Base-by-base conservation (phyloP, 345 rosid species). In the Hibiscus mutabilis region DNA sequence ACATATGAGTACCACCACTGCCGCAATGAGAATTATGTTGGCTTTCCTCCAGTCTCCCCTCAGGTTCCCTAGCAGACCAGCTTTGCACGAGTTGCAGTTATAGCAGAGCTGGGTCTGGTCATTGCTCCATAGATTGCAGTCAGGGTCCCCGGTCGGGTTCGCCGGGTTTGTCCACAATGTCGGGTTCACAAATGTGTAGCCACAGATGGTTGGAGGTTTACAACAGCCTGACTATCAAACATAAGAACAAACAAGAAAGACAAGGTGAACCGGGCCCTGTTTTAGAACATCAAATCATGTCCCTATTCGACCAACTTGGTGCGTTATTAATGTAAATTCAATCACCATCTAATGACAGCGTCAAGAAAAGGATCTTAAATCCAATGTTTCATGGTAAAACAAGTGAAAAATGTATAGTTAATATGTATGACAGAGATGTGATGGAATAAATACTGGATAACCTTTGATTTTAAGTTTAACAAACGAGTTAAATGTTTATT, bases 21-120 rank as follows among this genome's bases (percentile, higher is more conserved):
- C 79, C 27, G 87, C 85, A 6, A 91, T 91, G 15, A 93, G 89
- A 49, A 93, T 88, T 44, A 86, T 68, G 57, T 91, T 93, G 63
- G 88, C 88, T 78, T 80, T 91, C 78, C 98, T 87, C 98, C 97
- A 91, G 55, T 93, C 98, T 60, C 61, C 83, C 72, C 96, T 83
- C 37, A 93, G 81, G 80, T 88, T 93, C 24, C 90, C 94, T 5
- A 93, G 66, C 56, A 93, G 76, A 42, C 92, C 98, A 49, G 96
- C 98, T 78, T 80, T 89, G 90, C 98, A 93, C 2, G 97, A 85
- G 73, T 82, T 79, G 83, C 98, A 89, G 53, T 85, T 81, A 76
- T 88, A 93, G 86, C 98, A 93, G 18, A 91, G 94, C 49, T 86
- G 96, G 72, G 42, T 81, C 77, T 79, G 97, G 79, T 88, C 94